Percentiles rank a stretch among this genome's conserved stretches.
Evolutionary conservation across 2,329 filamentous ascomycete genomes (phyloP).

Genomic region (Scedosporium boydii): DNA sequence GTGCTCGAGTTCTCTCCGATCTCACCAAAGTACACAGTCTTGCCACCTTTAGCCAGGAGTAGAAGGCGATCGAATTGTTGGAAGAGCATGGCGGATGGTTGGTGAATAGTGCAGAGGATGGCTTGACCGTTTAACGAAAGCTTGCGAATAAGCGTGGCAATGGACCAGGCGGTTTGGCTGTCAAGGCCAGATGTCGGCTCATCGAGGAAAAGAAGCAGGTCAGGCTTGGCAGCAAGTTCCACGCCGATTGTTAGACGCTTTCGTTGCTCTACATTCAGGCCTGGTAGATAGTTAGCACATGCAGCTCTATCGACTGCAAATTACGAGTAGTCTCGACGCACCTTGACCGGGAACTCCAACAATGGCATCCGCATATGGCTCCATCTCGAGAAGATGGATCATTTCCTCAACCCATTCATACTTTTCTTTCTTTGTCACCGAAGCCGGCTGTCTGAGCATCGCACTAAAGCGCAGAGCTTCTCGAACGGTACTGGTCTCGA

Average conservation of each 20-base stretch:
- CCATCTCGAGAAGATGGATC: constrained; percentile 25
- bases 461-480: constrained; percentile 61
- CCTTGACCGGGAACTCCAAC: constrained; percentile 58
- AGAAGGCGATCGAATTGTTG: constrained; percentile 43
- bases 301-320: neutral
- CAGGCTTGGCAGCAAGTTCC: constrained; percentile 64
- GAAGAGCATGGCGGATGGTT: constrained; percentile 34
- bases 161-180: constrained; percentile 67
- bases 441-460: constrained; percentile 54
- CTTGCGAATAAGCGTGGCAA: constrained; percentile 61
- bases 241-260: constrained; percentile 65
- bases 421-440: constrained; percentile 29
- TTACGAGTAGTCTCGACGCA: neutral
- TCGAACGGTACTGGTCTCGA: constrained; percentile 58
- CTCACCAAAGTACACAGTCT: constrained; percentile 47
- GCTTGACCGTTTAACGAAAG: constrained; percentile 37
- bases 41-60: constrained; percentile 45
- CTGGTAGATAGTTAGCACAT: neutral
- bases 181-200: constrained; percentile 71
- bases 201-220: constrained; percentile 64
- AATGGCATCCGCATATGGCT: constrained; percentile 61
- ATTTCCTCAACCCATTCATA: constrained; percentile 20
- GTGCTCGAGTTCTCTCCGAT: constrained; percentile 32
- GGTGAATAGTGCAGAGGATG: constrained; percentile 36
- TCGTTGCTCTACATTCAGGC: constrained; percentile 30